Percentiles rank a stretch among this genome's conserved stretches.
phyloP scores from a whole-genome alignment of 2,329 filamentous ascomycete species.

The Dothistroma pini region DNA sequence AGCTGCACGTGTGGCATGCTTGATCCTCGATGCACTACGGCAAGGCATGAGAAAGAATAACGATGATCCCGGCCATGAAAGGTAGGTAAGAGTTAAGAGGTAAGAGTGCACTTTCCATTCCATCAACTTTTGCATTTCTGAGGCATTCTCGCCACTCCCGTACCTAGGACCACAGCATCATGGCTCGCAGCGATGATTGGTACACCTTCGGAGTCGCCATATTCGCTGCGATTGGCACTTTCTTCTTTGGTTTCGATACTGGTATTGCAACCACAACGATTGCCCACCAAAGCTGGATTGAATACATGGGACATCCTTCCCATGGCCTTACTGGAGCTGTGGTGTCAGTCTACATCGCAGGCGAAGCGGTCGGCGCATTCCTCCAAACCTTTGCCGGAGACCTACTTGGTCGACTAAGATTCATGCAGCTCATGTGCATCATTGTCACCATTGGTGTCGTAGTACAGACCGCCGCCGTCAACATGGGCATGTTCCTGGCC shows the following conservation, averaged over 20 bases:
- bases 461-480: conserved; percentile 54
- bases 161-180: background rate
- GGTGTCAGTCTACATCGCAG: conserved; percentile 56
- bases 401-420: conserved; percentile 37
- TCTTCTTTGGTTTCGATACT: conserved; percentile 59
- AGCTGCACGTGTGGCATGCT: background rate
- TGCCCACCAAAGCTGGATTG: conserved; percentile 57
- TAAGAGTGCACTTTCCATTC: background rate
- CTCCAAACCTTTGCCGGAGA: conserved; percentile 54
- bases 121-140: background rate
- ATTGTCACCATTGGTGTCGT: conserved; percentile 53
- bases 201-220: conserved; percentile 52
- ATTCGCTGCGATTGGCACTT: conserved; percentile 58
- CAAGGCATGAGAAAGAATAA: background rate
- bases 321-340: conserved; percentile 55
- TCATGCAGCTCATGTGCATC: conserved; percentile 47
- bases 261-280: conserved; percentile 61
- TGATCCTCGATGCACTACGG: background rate
- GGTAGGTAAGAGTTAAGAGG: background rate
- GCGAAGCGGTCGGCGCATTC: conserved; percentile 53
- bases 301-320: conserved; percentile 56
- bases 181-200: conserved; percentile 26
- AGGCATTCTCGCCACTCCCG: background rate
- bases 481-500: conserved; percentile 36
- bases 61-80: background rate